phyloP scores from a whole-genome alignment of 305 asterid genomes.

The Fraxinus angustifolia region DNA sequence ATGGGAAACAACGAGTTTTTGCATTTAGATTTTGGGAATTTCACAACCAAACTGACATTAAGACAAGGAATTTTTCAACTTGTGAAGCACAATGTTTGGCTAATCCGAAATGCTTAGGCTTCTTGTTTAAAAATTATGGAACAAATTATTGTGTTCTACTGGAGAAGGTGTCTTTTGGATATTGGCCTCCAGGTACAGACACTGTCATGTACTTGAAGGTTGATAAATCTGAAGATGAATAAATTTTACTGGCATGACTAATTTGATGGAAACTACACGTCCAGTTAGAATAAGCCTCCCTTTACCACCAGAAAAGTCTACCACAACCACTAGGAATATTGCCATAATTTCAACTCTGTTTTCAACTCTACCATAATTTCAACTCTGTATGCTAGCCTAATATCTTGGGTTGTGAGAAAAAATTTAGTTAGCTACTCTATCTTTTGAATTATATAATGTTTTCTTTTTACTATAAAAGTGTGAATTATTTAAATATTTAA shows the following conservation, averaged over 20 bases:
- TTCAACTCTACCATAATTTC: slow-evolving; percentile 8
- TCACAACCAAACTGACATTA: slow-evolving; percentile 45
- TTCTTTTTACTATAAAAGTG: no score
- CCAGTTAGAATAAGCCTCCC: slow-evolving; percentile 70
- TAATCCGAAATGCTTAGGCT: slow-evolving; percentile 46
- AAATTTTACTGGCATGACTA: slow-evolving; percentile 56
- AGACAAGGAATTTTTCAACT: slow-evolving; percentile 30
- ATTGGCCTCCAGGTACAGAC: no score
- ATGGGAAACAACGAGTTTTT: slow-evolving; percentile 39
- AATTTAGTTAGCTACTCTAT: no score
- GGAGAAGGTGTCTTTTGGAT: slow-evolving; percentile 47
- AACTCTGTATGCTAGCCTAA: no score
- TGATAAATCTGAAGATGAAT: slow-evolving; percentile 33
- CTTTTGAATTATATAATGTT: no score
- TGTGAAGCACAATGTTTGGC: slow-evolving; percentile 46
- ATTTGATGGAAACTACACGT: slow-evolving; percentile 57
- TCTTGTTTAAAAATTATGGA: slow-evolving; percentile 66
- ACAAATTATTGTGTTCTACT: slow-evolving; percentile 54
- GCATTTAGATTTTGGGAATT: slow-evolving; percentile 62
- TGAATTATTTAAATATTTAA: no score
- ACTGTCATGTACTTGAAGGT: slow-evolving; percentile 56
- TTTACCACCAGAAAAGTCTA: slow-evolving; percentile 56
- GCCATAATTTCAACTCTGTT: slow-evolving; percentile 52
- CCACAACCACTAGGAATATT: slow-evolving; percentile 53
- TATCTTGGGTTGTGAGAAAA: no score